phyloP scores from a whole-genome alignment of 768 basidiomycete species.

The Termitomyces sp. region DNA sequence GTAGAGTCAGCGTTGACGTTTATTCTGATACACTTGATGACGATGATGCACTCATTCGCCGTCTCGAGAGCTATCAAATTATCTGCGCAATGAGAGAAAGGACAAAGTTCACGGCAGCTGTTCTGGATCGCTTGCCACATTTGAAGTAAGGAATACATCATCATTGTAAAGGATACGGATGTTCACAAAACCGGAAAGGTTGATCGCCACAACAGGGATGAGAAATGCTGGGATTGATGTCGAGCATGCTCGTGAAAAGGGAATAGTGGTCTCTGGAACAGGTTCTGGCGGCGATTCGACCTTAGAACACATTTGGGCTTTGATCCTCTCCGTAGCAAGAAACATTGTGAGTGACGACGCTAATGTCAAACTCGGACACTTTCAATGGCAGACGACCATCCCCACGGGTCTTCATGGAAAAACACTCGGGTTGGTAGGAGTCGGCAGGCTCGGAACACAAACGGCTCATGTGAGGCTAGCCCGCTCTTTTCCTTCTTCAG shows the following conservation, averaged over 20 bases:
- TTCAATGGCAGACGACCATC: conserved; percentile 49
- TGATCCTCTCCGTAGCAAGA: conserved; percentile 46
- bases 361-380: conserved; percentile 37
- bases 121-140: conserved; percentile 53
- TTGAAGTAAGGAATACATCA: conserved; percentile 30
- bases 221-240: conserved; percentile 47
- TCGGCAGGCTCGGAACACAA: conserved; percentile 49
- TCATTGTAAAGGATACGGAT: not conserved
- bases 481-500: conserved; percentile 3
- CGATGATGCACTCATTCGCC: conserved; percentile 42
- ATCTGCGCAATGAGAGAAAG: conserved; percentile 66
- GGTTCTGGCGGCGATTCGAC: conserved; percentile 40
- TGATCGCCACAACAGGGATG: conserved; percentile 55
- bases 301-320: conserved; percentile 62
- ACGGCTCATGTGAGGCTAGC: conserved; percentile 39
- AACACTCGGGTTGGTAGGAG: conserved; percentile 57
- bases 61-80: conserved; percentile 48
- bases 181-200: conserved; percentile 17
- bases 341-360: conserved; percentile 45
- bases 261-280: conserved; percentile 51
- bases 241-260: conserved; percentile 38
- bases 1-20: conserved; percentile 35
- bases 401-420: conserved; percentile 48
- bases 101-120: conserved; percentile 45
- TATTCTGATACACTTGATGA: conserved; percentile 49